A percentile compares a stretch with the other conserved stretches of the same genome.
phyloP scores from a whole-genome alignment of 306 rosid species.

The Echinosophora koreensis region DNA sequence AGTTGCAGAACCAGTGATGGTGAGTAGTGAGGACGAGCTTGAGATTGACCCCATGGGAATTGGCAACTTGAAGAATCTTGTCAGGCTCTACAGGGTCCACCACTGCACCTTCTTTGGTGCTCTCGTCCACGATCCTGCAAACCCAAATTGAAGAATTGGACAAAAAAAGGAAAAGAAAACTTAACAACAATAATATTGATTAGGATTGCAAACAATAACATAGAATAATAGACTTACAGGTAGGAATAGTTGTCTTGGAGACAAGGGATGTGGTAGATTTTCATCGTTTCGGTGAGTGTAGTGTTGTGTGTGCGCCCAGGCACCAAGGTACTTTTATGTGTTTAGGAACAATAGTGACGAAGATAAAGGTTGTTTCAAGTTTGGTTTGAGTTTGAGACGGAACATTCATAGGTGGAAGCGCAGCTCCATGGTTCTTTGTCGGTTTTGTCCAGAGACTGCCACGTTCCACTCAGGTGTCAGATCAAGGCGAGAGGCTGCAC shows the following conservation, averaged over 20 bases:
- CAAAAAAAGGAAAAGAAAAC: neutral
- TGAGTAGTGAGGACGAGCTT: conserved; percentile 96
- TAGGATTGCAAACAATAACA: neutral
- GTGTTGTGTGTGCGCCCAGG: neutral
- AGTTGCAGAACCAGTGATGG: conserved; percentile 76
- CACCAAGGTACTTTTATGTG: neutral
- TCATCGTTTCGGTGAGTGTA: conserved; percentile 44
- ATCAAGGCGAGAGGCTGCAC: no score
- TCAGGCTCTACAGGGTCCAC: conserved; percentile 95
- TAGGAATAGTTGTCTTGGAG: conserved; percentile 49
- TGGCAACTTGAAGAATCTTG: conserved; percentile 75
- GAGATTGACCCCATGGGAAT: conserved; percentile 64
- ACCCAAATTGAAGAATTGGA: conserved; percentile 27
- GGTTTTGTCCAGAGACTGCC: neutral
- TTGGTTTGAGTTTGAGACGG: neutral
- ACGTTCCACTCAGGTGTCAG: conserved; percentile 10
- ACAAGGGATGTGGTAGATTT: conserved; percentile 45
- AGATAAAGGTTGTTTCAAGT: no score
- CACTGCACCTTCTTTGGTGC: conserved; percentile 81
- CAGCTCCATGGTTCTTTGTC: no score
- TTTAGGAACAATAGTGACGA: neutral
- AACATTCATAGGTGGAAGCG: neutral
- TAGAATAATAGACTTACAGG: conserved; percentile 34
- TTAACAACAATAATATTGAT: neutral
- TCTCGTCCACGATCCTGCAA: conserved; percentile 80